phyloP scores from a whole-genome alignment of 441 rosid genomes.

The Raphanus hybrid region DNA sequence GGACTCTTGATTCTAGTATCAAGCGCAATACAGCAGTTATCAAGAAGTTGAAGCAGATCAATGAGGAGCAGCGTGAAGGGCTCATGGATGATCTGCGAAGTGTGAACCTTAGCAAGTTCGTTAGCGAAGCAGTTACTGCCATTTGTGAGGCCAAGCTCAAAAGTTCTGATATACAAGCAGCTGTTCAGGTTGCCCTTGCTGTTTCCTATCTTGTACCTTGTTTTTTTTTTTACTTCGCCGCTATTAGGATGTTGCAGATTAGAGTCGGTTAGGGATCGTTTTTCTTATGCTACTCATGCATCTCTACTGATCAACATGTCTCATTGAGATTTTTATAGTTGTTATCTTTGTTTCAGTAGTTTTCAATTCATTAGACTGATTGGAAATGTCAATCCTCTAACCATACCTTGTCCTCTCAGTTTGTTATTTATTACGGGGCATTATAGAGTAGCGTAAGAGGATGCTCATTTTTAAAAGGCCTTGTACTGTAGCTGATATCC shows the following conservation, averaged over 20 bases:
- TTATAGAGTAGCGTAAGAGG: not conserved
- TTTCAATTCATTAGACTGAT: too few species aligned
- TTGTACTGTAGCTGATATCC: conserved; percentile 41
- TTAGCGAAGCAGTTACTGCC: conserved; percentile 96
- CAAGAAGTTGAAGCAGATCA: conserved; percentile 94
- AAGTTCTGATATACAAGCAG: conserved; percentile 94
- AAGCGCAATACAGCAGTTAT: conserved; percentile 95
- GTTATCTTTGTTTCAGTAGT: too few species aligned
- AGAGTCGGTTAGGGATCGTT: too few species aligned
- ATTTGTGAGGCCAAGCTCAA: conserved; percentile 98
- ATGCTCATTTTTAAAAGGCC: not conserved
- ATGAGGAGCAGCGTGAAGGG: conserved; percentile 95
- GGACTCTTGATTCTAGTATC: conserved; percentile 97
- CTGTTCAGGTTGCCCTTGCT: conserved; percentile 77
- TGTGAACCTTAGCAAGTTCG: conserved; percentile 98
- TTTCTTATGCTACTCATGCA: too few species aligned
- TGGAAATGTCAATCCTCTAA: too few species aligned
- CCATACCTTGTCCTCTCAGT: not conserved
- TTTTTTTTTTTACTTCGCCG: not conserved
- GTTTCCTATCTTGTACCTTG: conserved; percentile 15
- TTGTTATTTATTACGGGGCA: conserved; percentile 10
- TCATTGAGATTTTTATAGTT: too few species aligned
- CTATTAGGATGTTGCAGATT: too few species aligned
- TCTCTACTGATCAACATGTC: too few species aligned
- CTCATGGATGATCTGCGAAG: conserved; percentile 88